These are phyloP conservation scores for Backusella parvicylindrica DNA, from an alignment of 192 early-diverging fungal species.

Conservation along the genomic window DNA sequence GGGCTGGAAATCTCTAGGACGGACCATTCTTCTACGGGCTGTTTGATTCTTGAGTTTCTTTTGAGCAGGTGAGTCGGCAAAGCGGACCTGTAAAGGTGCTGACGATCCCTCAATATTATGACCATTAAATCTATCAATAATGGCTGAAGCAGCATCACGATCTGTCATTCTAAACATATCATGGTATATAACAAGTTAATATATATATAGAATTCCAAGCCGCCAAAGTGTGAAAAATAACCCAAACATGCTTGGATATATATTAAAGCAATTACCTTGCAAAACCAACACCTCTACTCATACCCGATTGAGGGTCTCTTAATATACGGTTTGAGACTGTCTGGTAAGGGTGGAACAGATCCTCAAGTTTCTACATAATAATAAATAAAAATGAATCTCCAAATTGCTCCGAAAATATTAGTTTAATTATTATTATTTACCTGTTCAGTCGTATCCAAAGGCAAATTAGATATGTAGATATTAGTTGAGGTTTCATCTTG, in stretches of 20 bases:
- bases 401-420: background rate
- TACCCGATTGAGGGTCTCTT: conserved; percentile 58
- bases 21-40: conserved; percentile 35
- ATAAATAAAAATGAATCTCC: background rate
- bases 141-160: conserved; percentile 58
- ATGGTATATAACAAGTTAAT: too few species aligned
- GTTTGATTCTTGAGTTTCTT: conserved; percentile 72
- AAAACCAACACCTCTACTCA: conserved; percentile 80
- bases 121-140: conserved; percentile 69
- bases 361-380: conserved; percentile 42
- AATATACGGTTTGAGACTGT: conserved; percentile 80
- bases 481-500: conserved; percentile 75
- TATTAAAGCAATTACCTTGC: conserved; percentile 39
- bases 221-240: background rate
- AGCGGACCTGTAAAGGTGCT: conserved; percentile 73
- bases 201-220: too few species aligned
- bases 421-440: conserved; percentile 28
- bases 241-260: background rate
- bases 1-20: conserved; percentile 28
- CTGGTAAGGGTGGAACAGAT: conserved; percentile 59
- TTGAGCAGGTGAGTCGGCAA: conserved; percentile 76
- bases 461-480: conserved; percentile 85
- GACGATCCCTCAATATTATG: conserved; percentile 52
- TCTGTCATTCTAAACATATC: conserved; percentile 69
- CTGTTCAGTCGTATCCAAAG: conserved; percentile 69